phyloP scores from a whole-genome alignment of 2,329 filamentous ascomycete genomes.

The Alternaria brassicicola region DNA sequence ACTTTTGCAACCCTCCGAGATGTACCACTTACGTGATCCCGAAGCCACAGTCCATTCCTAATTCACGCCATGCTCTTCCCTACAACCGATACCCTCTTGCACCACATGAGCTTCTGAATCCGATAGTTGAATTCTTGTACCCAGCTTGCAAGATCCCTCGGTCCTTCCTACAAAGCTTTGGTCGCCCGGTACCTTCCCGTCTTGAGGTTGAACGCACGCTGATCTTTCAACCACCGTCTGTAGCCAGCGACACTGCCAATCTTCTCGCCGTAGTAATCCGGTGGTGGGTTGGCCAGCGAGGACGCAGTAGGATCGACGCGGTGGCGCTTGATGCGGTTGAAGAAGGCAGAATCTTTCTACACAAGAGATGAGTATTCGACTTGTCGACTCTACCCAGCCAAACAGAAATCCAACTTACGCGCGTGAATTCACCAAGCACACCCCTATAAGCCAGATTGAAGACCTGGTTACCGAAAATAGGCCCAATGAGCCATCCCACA shows the following conservation, averaged over 20 bases:
- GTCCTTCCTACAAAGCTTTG: constrained; percentile 12
- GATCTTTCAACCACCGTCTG: constrained; percentile 95
- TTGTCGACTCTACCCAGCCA: background rate
- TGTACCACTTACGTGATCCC: background rate
- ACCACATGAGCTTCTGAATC: background rate
- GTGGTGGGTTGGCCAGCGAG: constrained; percentile 89
- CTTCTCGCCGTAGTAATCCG: constrained; percentile 98
- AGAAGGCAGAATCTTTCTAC: constrained; percentile 95
- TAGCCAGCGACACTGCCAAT: constrained; percentile 92
- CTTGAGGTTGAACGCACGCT: constrained; percentile 88
- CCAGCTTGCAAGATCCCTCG: background rate
- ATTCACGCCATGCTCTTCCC: background rate
- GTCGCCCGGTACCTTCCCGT: constrained; percentile 63
- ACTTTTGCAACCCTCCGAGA: background rate
- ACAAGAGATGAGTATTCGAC: constrained; percentile 38
- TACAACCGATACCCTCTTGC: background rate
- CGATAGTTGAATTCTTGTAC: background rate
- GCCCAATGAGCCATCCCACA: constrained; percentile 87
- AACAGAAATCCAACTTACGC: constrained; percentile 56
- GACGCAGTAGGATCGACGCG: constrained; percentile 89
- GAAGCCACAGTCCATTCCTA: background rate
- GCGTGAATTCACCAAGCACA: constrained; percentile 72
- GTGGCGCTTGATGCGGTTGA: constrained; percentile 86
- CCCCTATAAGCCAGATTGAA: constrained; percentile 79
- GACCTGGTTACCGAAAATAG: constrained; percentile 76